Percentiles rank a stretch among this genome's conserved stretches.
Evolutionary conservation across 2,329 filamentous ascomycete species (phyloP).

Genomic region (Cordyceps pruinosa): DNA sequence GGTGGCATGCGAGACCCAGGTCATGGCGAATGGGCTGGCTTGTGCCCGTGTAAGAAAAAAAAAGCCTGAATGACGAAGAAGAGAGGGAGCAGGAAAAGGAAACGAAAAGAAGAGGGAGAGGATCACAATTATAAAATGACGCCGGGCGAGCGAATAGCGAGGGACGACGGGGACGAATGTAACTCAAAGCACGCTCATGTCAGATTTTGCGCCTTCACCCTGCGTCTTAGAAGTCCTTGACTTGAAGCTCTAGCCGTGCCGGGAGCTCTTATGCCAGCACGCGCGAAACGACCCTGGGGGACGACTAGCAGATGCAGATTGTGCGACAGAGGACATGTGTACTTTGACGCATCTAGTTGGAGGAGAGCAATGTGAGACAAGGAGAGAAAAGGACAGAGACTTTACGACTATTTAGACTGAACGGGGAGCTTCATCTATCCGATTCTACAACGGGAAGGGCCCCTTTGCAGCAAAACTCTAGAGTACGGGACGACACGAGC

Average conservation of each 20-base stretch:
- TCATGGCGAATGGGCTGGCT: slow-evolving; percentile 30
- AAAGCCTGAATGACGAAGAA: neutral
- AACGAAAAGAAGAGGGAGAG: neutral
- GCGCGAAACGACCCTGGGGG: neutral
- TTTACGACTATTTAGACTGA: neutral
- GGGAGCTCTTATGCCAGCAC: neutral
- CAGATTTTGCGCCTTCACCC: neutral
- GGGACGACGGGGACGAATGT: neutral
- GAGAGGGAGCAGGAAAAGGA: too few relatives aligned
- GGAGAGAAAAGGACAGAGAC: neutral
- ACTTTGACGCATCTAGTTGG: too few relatives aligned
- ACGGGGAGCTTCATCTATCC: neutral
- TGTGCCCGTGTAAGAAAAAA: neutral
- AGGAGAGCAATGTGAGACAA: too few relatives aligned
- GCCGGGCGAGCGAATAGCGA: neutral
- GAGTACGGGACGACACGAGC: neutral
- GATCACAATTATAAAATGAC: neutral
- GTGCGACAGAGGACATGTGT: too few relatives aligned
- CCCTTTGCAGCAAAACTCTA: neutral
- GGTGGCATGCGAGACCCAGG: slow-evolving; percentile 44
- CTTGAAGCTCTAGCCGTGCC: neutral
- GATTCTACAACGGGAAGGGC: neutral
- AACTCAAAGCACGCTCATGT: slow-evolving; percentile 6
- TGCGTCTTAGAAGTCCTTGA: neutral
- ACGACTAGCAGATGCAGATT: neutral